Evolutionary conservation across 192 early-diverging fungal genomes (phyloP), one percentile per base, ranked within the genome.

Genomic region (Blastocladiella britannica): DNA sequence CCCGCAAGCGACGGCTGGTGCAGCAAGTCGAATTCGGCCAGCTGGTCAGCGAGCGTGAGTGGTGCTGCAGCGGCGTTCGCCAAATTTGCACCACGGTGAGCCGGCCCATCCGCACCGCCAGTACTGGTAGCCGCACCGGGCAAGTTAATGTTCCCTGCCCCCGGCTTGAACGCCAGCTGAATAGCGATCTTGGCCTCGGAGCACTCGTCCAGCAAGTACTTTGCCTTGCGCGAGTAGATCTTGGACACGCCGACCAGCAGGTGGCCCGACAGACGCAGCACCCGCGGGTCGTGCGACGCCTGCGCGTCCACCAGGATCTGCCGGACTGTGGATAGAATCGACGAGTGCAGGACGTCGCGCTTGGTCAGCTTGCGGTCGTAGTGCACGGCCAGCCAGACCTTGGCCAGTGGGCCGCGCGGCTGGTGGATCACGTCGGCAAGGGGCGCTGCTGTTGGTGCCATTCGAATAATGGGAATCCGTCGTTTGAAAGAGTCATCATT

Each of bases 301-400:
- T 94, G 82, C 26, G 91, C 87, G 15, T 76, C 81, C 58, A 25
- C 47, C 26, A 54, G 18, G 29, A 54, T 26, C 4, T 25, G 28
- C 7, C 6, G 4, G 58, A 95, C 87, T 1, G 91, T 85, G 23
- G 70, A 76, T 51, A 83, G 72, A 52, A 99, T 81, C 69, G 91
- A 89, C n/a, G 95, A 86, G 56, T 93, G 87, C 53, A 97, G 64
- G 55, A 94, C 81, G 73, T 99, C 91, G 5, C 79, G 71, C 65
- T 99, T 99, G 58, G 82, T 85, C 28, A 99, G 72, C 77, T 99
- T 99, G 65, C 85, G 75, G 70, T 99, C 95, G 82, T 86, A 87
- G 61, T 97, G 90, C 27, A 93, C 88, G 15, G 95, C 95, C 23
- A 99, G 79, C 95, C 95, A 99, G 58, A 95, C 87, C 65, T 87